Evolutionary conservation across 805 yeast genomes (phyloP), one percentile per base, ranked within the genome.

Genomic region (Nakazawaea pomicola): DNA sequence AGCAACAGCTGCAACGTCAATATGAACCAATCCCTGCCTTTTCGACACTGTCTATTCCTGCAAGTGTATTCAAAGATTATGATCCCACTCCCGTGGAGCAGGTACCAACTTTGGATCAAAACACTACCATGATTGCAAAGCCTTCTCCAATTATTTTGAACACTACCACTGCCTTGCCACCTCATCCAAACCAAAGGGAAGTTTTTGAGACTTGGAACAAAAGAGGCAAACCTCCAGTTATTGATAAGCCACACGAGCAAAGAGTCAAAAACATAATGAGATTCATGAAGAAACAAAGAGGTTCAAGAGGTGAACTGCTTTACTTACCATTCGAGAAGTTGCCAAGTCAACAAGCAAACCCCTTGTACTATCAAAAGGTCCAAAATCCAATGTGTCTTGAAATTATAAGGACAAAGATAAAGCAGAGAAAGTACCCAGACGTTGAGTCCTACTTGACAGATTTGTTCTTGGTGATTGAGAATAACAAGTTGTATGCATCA

Each of bases 141-240:
- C 48, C 42, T 16, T 39, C 41, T 3, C 40, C 48, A 4, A 41
- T 40, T n/a, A 38, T 41, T 11, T 39, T 44, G 44, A 44, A 40
- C 23, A 36, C 44, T 16, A 36, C 46, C 11, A 40, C 46, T 4
- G 25, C 36, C 4, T 33, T 37, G 19, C 33, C 46, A 15, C 42
- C 42, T 8, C 46, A 43, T 29, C 46, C 46, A 29, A 35, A 38
- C 25, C 45, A 43, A 20, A 40, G 43, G 32, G 43, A 36, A 11
- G 36, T 42, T 5, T 36, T 46, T 23, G 47, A 46, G 37, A 46
- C 44, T 1, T 81, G 87, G 51, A 74, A 77, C 24, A 82, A 86
- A 59, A 73, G 95, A 54, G 95, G 95, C 15, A 73, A 95, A 52
- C 96, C 96, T 4, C 95, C 96, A 2, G 83, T 87, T 43, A 87